These are phyloP conservation scores for Debaryomyces prosopidis DNA, from an alignment of 805 yeast species.

Conservation along the genomic window DNA sequence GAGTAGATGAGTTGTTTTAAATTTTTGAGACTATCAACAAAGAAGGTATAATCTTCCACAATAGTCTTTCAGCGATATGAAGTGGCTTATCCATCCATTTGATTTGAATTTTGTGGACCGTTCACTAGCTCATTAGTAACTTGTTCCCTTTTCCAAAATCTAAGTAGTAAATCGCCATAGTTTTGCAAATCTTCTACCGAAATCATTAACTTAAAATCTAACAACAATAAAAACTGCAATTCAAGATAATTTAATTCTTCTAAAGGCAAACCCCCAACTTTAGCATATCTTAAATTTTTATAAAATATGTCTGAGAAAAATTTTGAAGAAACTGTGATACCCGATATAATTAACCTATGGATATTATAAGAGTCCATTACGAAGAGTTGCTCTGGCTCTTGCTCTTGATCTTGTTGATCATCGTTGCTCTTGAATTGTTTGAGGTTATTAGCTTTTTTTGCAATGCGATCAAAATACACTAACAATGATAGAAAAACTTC, in stretches of 20 bases:
- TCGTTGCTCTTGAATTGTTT: conserved; percentile 13
- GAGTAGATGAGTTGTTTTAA: neutral
- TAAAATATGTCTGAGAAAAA: conserved; percentile 93
- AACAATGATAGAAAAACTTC: conserved; percentile 88
- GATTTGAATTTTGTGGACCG: conserved; percentile 4
- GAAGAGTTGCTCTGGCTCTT: conserved; percentile 58
- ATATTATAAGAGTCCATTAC: conserved; percentile 96
- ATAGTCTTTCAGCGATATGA: neutral
- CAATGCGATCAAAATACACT: conserved; percentile 93
- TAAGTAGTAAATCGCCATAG: conserved; percentile 81
- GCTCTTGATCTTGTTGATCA: conserved; percentile 14
- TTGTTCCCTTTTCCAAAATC: conserved; percentile 81
- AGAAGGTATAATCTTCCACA: too few species aligned
- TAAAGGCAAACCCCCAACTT: conserved; percentile 91
- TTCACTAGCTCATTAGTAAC: conserved; percentile 39
- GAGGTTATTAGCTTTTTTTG: conserved; percentile 70
- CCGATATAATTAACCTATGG: conserved; percentile 90
- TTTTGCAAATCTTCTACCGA: conserved; percentile 87
- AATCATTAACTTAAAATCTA: conserved; percentile 86
- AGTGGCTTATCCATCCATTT: neutral
- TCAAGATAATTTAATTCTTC: conserved; percentile 93
- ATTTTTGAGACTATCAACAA: too few species aligned
- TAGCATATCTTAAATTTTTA: conserved; percentile 91
- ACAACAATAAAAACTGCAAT: conserved; percentile 77
- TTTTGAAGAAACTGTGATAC: conserved; percentile 93